A percentile compares a stretch with the other conserved stretches of the same genome.
These are phyloP conservation scores for Ophiostoma fasciatum DNA, from an alignment of 2,329 filamentous ascomycete genomes.

Conservation along the genomic window DNA sequence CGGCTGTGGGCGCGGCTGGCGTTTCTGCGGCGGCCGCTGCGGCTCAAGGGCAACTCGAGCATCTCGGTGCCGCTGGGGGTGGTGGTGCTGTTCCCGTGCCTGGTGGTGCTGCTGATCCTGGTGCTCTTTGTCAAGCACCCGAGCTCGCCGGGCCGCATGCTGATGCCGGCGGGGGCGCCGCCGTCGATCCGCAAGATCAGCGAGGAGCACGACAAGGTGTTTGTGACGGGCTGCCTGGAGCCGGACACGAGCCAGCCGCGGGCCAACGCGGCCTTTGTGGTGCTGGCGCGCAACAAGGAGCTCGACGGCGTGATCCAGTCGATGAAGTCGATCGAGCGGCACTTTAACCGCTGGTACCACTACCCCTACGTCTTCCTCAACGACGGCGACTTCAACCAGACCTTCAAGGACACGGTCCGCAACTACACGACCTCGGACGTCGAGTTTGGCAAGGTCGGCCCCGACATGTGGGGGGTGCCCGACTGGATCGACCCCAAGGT, in stretches of 20 bases:
- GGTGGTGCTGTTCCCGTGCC: slow-evolving; percentile 80
- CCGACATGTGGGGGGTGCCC: slow-evolving; percentile 88
- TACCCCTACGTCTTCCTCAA: slow-evolving; percentile 98
- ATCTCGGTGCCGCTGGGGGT: slow-evolving; percentile 86
- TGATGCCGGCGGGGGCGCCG: slow-evolving; percentile 78
- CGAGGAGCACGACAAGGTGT: slow-evolving; percentile 94
- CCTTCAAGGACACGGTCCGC: slow-evolving; percentile 73
- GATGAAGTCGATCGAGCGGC: slow-evolving; percentile 91
- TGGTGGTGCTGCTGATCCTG: slow-evolving; percentile 82
- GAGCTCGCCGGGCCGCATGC: slow-evolving; percentile 62
- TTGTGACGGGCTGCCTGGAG: slow-evolving; percentile 77
- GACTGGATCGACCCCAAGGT: slow-evolving; percentile 93
- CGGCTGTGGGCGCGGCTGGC: slow-evolving; percentile 41
- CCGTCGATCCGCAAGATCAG: slow-evolving; percentile 91
- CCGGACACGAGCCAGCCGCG: slow-evolving; percentile 64
- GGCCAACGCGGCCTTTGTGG: slow-evolving; percentile 90
- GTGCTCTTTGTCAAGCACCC: slow-evolving; percentile 82
- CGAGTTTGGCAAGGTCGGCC: slow-evolving; percentile 87
- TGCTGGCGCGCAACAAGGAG: slow-evolving; percentile 91
- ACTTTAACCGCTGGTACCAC: slow-evolving; percentile 98
- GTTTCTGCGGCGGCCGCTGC: slow-evolving; percentile 75
- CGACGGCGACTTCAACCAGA: slow-evolving; percentile 90
- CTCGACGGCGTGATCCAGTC: slow-evolving; percentile 92
- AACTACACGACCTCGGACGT: slow-evolving; percentile 82
- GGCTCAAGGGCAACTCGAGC: slow-evolving; percentile 79